A percentile compares a stretch with the other conserved stretches of the same genome.
phyloP scores from a whole-genome alignment of 768 basidiomycete species.

The Termitomyces sp. region DNA sequence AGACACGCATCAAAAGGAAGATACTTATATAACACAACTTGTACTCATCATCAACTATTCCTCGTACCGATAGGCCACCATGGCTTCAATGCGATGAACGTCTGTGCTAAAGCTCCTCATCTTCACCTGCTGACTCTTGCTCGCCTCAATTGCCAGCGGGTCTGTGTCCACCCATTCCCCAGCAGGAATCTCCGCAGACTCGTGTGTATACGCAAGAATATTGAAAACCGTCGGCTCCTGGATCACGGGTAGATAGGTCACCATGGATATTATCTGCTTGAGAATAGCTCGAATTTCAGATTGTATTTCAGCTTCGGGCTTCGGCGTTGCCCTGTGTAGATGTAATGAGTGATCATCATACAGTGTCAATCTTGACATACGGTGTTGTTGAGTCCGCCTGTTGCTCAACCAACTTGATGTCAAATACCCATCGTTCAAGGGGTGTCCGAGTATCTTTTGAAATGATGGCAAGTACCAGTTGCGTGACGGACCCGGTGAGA shows the following conservation, averaged over 20 bases:
- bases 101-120: slow-evolving; percentile 96
- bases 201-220: slow-evolving; percentile 91
- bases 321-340: slow-evolving; percentile 42
- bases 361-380: slow-evolving; percentile 31
- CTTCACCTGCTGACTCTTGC: slow-evolving; percentile 91
- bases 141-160: slow-evolving; percentile 86
- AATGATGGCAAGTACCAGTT: slow-evolving; percentile 93
- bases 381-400: slow-evolving; percentile 41
- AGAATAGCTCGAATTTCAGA: slow-evolving; percentile 97
- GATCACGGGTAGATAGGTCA: slow-evolving; percentile 94
- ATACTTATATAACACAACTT: background rate
- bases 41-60: slow-evolving; percentile 33
- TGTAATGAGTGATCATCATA: slow-evolving; percentile 1
- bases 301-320: slow-evolving; percentile 87
- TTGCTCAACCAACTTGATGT: slow-evolving; percentile 79
- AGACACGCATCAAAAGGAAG: background rate
- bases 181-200: slow-evolving; percentile 86
- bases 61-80: slow-evolving; percentile 96
- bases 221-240: slow-evolving; percentile 97
- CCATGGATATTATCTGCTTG: slow-evolving; percentile 96
- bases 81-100: slow-evolving; percentile 94
- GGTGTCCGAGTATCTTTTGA: slow-evolving; percentile 90
- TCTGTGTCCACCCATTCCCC: slow-evolving; percentile 97
- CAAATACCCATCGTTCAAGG: slow-evolving; percentile 97
- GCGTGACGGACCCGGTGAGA: slow-evolving; percentile 84